Evolutionary conservation across 1,284 basidiomycete genomes (phyloP).

Genomic region (Trichosporon sp.): DNA sequence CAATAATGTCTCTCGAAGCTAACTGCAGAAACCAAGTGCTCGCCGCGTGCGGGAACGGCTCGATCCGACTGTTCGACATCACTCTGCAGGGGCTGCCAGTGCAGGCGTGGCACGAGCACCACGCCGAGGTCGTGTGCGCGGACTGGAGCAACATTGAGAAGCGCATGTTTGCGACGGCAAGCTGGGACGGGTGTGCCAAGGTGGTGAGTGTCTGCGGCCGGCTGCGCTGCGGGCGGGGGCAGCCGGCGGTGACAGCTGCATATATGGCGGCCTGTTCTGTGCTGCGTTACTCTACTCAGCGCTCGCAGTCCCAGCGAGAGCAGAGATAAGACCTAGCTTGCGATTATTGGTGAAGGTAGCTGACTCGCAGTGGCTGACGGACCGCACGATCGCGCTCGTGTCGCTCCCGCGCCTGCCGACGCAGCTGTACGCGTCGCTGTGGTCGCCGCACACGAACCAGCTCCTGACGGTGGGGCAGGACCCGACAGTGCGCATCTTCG

Average conservation of each 20-base stretch:
- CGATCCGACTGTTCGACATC: constrained; percentile 85
- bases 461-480: constrained; percentile 78
- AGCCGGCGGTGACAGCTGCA: too few species aligned
- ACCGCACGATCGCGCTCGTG: constrained; percentile 66
- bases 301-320: too few species aligned
- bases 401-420: constrained; percentile 64
- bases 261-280: too few species aligned
- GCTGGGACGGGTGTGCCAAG: constrained; percentile 90
- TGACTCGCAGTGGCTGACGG: constrained; percentile 72
- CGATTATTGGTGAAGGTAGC: neutral
- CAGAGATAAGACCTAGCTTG: too few species aligned
- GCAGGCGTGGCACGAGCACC: constrained; percentile 88
- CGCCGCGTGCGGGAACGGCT: constrained; percentile 84
- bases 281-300: too few species aligned
- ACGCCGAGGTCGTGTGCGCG: constrained; percentile 85
- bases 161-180: constrained; percentile 77
- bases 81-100: constrained; percentile 72
- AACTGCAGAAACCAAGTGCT: constrained; percentile 65
- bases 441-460: constrained; percentile 84
- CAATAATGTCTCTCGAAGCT: neutral
- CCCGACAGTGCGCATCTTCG: constrained; percentile 74
- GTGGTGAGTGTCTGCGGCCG: too few species aligned
- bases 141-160: constrained; percentile 97
- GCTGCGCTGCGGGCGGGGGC: too few species aligned
- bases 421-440: constrained; percentile 79